Evolutionary conservation across 2,329 filamentous ascomycete genomes (phyloP), one percentile per base, ranked within the genome.

Genomic region (Alternaria arborescens): DNA sequence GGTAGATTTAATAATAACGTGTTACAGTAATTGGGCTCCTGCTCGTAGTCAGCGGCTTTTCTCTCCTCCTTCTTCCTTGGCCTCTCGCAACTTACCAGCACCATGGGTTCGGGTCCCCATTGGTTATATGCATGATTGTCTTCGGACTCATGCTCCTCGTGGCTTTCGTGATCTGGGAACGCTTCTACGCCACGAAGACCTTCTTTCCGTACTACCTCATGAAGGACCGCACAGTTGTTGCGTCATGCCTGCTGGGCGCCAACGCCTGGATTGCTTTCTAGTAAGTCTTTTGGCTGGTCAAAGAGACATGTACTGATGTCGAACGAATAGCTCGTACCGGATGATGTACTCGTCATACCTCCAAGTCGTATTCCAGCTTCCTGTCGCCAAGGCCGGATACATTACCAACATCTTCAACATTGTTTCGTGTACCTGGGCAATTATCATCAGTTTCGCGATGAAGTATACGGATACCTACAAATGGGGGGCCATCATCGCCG

Each of bases 51-150:
- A 80, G 78, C 2, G 89, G 88, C 4, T 83, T 90, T 61, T 81
- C 85, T 0, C 76, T 91, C 16, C 86, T 93, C 69, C 80, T 93
- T 18, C 84, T 93, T 6, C 88, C 90, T 0, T 87, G 93, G 74
- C 88, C 82, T 24, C 81, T 93, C 18, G 69, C 68, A 53, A 67
- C 70, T 16, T 68, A 64, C 34, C 61, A 50, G 67, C 67, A 46
- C 52, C 57, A 68, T 46, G 32, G 60, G 58, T 81, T 79, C 77
- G 52, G 52, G 3, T 70, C 76, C 5, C 58, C 69, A 3, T 65
- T 71, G 56, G 76, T 82, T 53, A 77, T 81, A 55, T 69, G 66
- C 65, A 77, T 80, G 71, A 65, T 80, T 18, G 64, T 79, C 22
- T 51, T 78, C 30, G 78, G 79, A 7, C 44, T 76, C 40, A 20